Base-by-base conservation (phyloP, 2,329 filamentous ascomycete genomes). In the Cladosporium oxysporum region DNA sequence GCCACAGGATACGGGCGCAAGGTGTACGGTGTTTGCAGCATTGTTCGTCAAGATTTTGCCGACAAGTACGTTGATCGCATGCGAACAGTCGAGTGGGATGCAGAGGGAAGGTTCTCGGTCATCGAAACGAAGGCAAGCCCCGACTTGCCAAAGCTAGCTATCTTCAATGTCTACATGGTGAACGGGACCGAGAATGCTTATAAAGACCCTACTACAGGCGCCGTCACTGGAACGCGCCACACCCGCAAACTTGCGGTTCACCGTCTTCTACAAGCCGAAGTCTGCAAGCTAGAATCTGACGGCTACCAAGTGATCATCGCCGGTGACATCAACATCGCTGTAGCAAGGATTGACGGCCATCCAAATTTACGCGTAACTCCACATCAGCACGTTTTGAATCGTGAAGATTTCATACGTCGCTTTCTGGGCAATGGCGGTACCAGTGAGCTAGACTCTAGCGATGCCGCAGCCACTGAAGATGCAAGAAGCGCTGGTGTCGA, bases 131-230 rank as follows among this genome's bases (percentile, higher is more conserved):
- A 70, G 31, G 73, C 33, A 10, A 26, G 21, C 2, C n/a, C 37
- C 11, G 26, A 61, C 11, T 58, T 66, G n/a, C 69, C 68, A 10
- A 79, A 76, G 37, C 66, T 85, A 0, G 80, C 81, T 0, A 72
- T 87, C 26, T 77, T 85, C 71, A 85, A 86, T 68, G 77, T 85
- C 33, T 86, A 85, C 69, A 81, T 82, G 49, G 81, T 85, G 14
- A 86, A 85, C 69, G 84, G 84, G 2, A 86, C 84, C 0, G 74
- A 79, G 0, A 79, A 78, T 31, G 73, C 78, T 0, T 85, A 85
- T 71, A 79, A 79, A 21, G 76, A 80, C 63, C 74, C 82, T 0
- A n/a, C 68, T 1, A 84, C 79, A 0, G 83, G 83, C 3, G 66
- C 68, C 8, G 67, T 80, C 0, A 62, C 66, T 3, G 82, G 83